A percentile compares a stretch with the other conserved stretches of the same genome.
phyloP scores from a whole-genome alignment of 805 yeast species.

The Candida morakotiae region DNA sequence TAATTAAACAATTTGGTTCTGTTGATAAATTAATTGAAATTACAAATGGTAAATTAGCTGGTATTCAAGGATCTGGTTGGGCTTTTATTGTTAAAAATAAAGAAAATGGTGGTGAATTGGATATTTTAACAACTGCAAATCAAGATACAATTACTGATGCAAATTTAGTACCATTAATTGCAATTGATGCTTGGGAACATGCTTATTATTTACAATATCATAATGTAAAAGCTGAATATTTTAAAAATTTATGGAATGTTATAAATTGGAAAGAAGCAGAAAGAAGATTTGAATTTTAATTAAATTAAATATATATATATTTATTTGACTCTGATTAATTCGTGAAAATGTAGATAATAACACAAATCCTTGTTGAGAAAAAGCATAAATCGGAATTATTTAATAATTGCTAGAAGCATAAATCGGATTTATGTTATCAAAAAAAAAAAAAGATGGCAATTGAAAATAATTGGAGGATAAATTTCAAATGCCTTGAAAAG shows the following conservation, averaged over 20 bases:
- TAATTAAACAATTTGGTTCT: conserved; percentile 41
- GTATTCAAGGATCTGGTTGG: conserved; percentile 54
- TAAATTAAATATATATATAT: too few relatives aligned
- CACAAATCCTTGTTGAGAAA: too few relatives aligned
- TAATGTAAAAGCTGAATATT: conserved; percentile 47
- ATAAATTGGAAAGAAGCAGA: conserved; percentile 50
- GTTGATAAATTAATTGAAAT: conserved; percentile 38
- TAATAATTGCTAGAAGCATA: too few relatives aligned
- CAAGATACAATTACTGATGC: conserved; percentile 47
- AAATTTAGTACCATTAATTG: conserved; percentile 38
- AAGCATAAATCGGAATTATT: too few relatives aligned
- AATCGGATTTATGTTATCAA: too few relatives aligned
- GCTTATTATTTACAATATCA: conserved; percentile 52
- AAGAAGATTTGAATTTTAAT: conserved; percentile 31
- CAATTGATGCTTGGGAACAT: conserved; percentile 54
- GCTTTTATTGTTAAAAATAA: conserved; percentile 46
- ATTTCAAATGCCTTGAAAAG: too few relatives aligned
- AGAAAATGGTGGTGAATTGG: conserved; percentile 39
- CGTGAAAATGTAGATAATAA: too few relatives aligned
- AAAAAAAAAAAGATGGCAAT: too few relatives aligned
- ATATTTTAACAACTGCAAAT: conserved; percentile 42
- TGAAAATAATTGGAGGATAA: too few relatives aligned
- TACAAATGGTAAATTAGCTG: conserved; percentile 41
- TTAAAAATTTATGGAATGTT: conserved; percentile 49
- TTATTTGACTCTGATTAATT: too few relatives aligned